Conservation (phyloP, 495 filamentous ascomycete genomes). For the Chaetomium cochliodes region DNA sequence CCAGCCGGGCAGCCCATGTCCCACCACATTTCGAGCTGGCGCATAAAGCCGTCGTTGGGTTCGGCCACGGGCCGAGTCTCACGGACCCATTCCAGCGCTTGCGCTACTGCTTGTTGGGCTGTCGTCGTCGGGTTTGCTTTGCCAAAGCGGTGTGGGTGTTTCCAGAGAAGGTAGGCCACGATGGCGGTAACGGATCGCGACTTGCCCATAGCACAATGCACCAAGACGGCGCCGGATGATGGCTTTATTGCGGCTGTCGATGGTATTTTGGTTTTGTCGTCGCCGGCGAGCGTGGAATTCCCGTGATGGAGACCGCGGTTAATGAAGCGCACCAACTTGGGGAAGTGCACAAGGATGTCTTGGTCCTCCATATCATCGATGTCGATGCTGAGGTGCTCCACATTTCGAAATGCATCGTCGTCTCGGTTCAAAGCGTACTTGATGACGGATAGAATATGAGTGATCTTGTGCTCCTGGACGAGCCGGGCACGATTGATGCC, state of each 20-base stretch:
- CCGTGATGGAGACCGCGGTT: conserved; percentile 58
- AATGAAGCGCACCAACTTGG: conserved; percentile 76
- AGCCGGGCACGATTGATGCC: conserved; percentile 65
- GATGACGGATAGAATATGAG: conserved; percentile 82
- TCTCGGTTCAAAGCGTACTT: conserved; percentile 41
- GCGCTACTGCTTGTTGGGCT: conserved; percentile 32
- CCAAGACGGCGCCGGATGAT: conserved; percentile 40
- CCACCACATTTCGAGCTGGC: conserved; percentile 82
- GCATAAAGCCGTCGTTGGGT: conserved; percentile 86
- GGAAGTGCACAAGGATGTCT: conserved; percentile 78
- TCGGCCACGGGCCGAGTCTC: conserved; percentile 69
- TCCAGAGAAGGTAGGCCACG: conserved; percentile 81
- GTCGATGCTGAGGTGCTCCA: conserved; percentile 72
- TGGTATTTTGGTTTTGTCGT: neutral
- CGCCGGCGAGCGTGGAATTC: conserved; percentile 1
- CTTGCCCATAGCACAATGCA: conserved; percentile 88
- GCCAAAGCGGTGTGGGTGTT: conserved; percentile 47
- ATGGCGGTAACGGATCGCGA: conserved; percentile 84
- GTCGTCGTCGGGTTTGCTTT: conserved; percentile 32
- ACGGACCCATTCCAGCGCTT: conserved; percentile 55
- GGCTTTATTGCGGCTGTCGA: conserved; percentile 4
- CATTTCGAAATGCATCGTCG: conserved; percentile 46
- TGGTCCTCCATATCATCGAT: conserved; percentile 87
- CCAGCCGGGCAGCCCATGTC: conserved; percentile 73
- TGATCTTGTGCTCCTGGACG: conserved; percentile 71